Base-by-base conservation (phyloP, 129 eudicot genomes). In the Saposhnikovia divaricata region DNA sequence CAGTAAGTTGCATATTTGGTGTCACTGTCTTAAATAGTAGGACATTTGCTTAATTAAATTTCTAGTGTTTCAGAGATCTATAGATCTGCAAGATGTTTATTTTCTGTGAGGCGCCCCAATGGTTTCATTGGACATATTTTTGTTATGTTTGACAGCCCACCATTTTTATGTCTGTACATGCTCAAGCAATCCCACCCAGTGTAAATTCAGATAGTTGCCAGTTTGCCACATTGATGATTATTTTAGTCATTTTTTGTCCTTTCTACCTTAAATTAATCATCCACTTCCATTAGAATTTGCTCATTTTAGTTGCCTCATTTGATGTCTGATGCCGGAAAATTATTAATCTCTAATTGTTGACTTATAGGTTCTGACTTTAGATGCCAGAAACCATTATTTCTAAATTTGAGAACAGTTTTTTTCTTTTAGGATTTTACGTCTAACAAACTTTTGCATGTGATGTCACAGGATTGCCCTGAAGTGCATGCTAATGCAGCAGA, bases 401-500 rank as follows among this genome's bases (percentile, higher is more conserved):
- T 28, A 2, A 63, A 68, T 27, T 43, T 3, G 2, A 72, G 50
- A 15, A 5, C 12, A 72, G 25, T 72, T 70, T 14, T 68, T 16
- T 28, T 68, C 38, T 38, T 68, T 68, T 23, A 14, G 4, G 19
- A 15, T 48, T 48, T 14, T 48, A 15, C 21, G 55, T 15, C 5
- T 48, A 72, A 25, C n/a, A 40, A 51, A 16, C 13, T 46, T 46
- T 46, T 75, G 23, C 61, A 51, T 51, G 8, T 50, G 57, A 46
- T 10, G 4, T 80, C 83, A 83, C 88, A 95, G 98, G 98, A 95
- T 88, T 95, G 82, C 66, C 96, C 98, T 57, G 96, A 92, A 89
- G 98, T 95, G 79, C 98, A 95, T 95, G 97, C 93, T 42, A 95
- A 95, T 85, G 98, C 97, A 81, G 97, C 98, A 79, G 97, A 95